These are phyloP conservation scores for Dacryopinax primogenitus DNA, from an alignment of 768 basidiomycete species.

Conservation along the genomic window DNA sequence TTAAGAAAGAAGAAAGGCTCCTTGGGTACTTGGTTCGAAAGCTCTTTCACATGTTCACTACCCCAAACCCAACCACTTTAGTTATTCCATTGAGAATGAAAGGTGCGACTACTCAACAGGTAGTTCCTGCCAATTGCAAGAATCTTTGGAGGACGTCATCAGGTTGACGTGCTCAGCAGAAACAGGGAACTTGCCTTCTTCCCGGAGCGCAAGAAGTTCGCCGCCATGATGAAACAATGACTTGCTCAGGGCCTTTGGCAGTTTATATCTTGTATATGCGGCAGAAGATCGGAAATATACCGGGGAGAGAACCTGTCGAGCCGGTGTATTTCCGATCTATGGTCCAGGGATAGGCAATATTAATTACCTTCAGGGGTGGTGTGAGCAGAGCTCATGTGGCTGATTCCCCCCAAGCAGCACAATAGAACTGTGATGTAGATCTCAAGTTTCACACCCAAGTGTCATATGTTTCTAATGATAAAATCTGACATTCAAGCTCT, in stretches of 20 bases:
- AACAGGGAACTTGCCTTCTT: background rate
- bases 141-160: slow-evolving; percentile 40
- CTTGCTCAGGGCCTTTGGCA: background rate
- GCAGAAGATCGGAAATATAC: background rate
- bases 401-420: no score
- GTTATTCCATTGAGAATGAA: background rate
- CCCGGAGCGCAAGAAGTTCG: background rate
- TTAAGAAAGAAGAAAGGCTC: slow-evolving; percentile 99
- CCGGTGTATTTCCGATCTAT: no score
- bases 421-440: no score
- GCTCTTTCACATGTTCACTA: slow-evolving; percentile 73
- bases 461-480: no score
- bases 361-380: no score
- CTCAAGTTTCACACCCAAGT: no score
- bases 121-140: slow-evolving; percentile 96
- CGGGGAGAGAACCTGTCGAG: no score
- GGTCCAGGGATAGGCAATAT: no score
- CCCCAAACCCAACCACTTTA: background rate
- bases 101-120: slow-evolving; percentile 27
- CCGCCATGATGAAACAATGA: background rate
- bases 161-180: background rate
- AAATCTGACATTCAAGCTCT: no score
- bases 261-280: background rate
- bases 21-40: slow-evolving; percentile 74
- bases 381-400: no score